Conservation (phyloP, 768 basidiomycete genomes). For the Gymnopilus junonius region DNA sequence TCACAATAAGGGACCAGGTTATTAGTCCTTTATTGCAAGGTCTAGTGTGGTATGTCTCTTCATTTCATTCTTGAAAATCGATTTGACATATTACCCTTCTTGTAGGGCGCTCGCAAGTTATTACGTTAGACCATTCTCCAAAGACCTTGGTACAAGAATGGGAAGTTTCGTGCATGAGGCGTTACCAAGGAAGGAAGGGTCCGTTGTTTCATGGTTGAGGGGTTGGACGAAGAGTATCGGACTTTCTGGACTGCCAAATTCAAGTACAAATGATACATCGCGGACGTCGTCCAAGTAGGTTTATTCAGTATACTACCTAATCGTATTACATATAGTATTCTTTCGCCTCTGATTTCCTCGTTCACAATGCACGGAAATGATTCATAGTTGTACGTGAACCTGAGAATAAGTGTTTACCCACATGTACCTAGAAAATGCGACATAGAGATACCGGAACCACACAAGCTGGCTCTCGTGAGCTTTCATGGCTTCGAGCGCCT, state of each 20-base stretch:
- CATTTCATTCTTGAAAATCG: not conserved
- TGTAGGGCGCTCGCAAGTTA: constrained; percentile 50
- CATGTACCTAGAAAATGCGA: constrained; percentile 84
- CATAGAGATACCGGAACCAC: constrained; percentile 91
- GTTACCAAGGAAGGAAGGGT: constrained; percentile 41
- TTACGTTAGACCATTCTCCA: constrained; percentile 45
- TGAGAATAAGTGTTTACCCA: constrained; percentile 89
- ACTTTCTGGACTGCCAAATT: constrained; percentile 11
- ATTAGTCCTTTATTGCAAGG: constrained; percentile 72
- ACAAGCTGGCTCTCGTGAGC: constrained; percentile 76
- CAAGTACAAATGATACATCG: not conserved
- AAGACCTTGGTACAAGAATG: constrained; percentile 37
- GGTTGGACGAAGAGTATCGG: constrained; percentile 37
- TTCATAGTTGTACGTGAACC: constrained; percentile 39
- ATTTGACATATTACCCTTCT: not conserved
- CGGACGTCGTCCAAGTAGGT: not conserved
- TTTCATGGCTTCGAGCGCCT: constrained; percentile 69
- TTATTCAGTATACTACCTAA: not conserved
- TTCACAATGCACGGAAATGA: not conserved
- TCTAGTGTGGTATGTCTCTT: constrained; percentile 57
- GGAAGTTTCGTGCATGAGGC: constrained; percentile 32
- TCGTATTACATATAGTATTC: not conserved
- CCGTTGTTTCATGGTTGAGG: constrained; percentile 46
- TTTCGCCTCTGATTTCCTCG: not conserved
- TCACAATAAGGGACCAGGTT: constrained; percentile 71